phyloP scores from a whole-genome alignment of 1,284 basidiomycete genomes.

The Cryptococcus wingfieldii region DNA sequence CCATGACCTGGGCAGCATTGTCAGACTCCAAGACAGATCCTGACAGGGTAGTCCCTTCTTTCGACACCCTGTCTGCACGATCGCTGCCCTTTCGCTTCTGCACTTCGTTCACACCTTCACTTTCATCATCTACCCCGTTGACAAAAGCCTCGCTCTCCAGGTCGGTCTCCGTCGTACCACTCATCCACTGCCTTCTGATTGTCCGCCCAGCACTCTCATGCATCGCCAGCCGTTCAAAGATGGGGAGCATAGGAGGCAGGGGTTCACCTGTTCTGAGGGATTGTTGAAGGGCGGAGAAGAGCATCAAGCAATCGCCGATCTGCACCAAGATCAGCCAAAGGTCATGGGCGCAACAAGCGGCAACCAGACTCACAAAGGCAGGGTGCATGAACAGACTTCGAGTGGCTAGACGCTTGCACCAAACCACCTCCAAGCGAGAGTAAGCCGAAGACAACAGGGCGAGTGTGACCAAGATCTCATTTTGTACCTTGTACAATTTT shows the following conservation, averaged over 20 bases:
- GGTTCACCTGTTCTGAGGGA: slow-evolving; percentile 32
- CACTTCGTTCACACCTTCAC: not conserved
- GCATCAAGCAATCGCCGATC: slow-evolving; percentile 41
- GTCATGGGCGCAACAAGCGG: not conserved
- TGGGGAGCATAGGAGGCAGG: slow-evolving; percentile 42
- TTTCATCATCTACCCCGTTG: not conserved
- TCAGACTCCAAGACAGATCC: slow-evolving; percentile 3
- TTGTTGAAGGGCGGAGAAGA: slow-evolving; percentile 40
- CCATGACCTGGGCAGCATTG: slow-evolving; percentile 7
- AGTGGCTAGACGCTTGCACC: slow-evolving; percentile 27
- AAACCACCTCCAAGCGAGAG: slow-evolving; percentile 28
- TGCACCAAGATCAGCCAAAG: slow-evolving; percentile 5
- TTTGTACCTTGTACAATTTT: slow-evolving; percentile 26
- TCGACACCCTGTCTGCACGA: not conserved
- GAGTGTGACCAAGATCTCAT: slow-evolving; percentile 29
- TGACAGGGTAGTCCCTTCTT: not conserved
- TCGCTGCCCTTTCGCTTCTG: not conserved
- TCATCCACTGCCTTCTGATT: not conserved
- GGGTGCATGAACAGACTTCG: slow-evolving; percentile 38
- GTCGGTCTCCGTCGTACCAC: not conserved
- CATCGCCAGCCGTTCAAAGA: slow-evolving; percentile 42
- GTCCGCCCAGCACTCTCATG: slow-evolving; percentile 13
- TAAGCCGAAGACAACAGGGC: slow-evolving; percentile 36
- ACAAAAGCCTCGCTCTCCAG: not conserved
- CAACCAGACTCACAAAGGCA: slow-evolving; percentile 33